Base-by-base conservation (phyloP, 2,329 filamentous ascomycete genomes). In the Bimuria novae-zelandiae region DNA sequence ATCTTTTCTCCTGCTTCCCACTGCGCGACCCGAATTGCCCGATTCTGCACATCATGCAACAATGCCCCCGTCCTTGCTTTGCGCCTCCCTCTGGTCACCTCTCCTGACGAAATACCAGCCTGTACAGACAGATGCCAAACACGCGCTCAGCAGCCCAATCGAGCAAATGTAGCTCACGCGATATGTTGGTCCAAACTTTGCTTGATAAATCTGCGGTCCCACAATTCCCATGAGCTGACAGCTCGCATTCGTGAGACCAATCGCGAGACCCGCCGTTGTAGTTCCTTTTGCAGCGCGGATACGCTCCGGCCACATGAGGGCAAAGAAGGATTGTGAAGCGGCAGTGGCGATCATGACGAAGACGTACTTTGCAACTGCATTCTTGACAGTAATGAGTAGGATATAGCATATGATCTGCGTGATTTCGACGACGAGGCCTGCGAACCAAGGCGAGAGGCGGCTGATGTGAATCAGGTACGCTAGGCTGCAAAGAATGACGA, bases 281-380 rank as follows among this genome's bases (percentile, higher is more conserved):
- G 74, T 77, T 5, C 74, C 74, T 40, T 68, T 67, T 4, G 73
- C 72, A 3, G 71, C 73, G 21, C 74, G 64, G 30, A 77, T 76
- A 5, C 74, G 65, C 46, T 77, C 75, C 7, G 74, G 75, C 74
- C 73, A 77, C 7, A 77, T 62, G 39, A 76, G 71, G 1, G 75
- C 69, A 50, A 73, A 74, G 51, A 77, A 75, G 7, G 69, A 72
- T 23, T 73, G 70, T 0, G 72, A 73, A 4, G 70, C 74, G 0
- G 74, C 70, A 2, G 72, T 74, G 3, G 75, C 75, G 21, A 76
- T 62, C 51, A 71, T 75, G n/a, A 76, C 68, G 40, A 77, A 72
- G 11, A 76, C 58, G 51, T 77, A 75, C 44, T 74, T 76, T 0
- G 68, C 75, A 1, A 73, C 30, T 33, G 54, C 61, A 12, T 70